Evolutionary conservation across 164 flowering plant genomes (phyloP), one percentile per base, ranked within the genome.

Genomic region (Vitis rupestris): DNA sequence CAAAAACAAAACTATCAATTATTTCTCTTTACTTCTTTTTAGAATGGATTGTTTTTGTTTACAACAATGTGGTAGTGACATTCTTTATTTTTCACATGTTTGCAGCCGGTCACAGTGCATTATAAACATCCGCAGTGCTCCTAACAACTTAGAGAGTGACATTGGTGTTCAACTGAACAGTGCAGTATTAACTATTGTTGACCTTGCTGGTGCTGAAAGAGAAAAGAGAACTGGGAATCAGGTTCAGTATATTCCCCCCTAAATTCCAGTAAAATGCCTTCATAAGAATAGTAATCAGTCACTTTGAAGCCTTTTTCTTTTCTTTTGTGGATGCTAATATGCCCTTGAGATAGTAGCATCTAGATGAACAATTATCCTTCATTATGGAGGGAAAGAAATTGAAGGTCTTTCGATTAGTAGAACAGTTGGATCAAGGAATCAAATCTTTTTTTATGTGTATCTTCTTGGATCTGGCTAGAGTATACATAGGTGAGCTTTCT

Each of bases 141-240:
- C 70, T 57, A 50, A 72, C 16, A 57, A 54, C 27, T 30, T 10
- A 64, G 67, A 70, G 54, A 79, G 73, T n/a, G 78, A 80, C 52
- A 67, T 4, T 71, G 75, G 72, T 30, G 67, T 11, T 67, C 72
- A 65, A n/a, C 44, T 63, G 52, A 72, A 65, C 66, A 57, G 61
- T 75, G 79, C 88, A 69, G 84, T 82, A 13, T 74, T 94, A 69
- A 92, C 92, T 17, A 84, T 94, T 53, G 87, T 88, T 72, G 97
- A 94, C 76, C 90, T 94, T 72, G 98, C 97, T 72, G 97, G 98
- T 56, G 93, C 98, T 54, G 98, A 94, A 82, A 89, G 89, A 74
- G 94, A 88, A 63, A 87, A 82, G 74, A 88, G 76, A 78, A 94
- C 97, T 15, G 97, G 98, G 52, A 89, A 89, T 82, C 93, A 90